Conservation (phyloP, 352 stramenopile species). For the Phytopythium aichiense region DNA sequence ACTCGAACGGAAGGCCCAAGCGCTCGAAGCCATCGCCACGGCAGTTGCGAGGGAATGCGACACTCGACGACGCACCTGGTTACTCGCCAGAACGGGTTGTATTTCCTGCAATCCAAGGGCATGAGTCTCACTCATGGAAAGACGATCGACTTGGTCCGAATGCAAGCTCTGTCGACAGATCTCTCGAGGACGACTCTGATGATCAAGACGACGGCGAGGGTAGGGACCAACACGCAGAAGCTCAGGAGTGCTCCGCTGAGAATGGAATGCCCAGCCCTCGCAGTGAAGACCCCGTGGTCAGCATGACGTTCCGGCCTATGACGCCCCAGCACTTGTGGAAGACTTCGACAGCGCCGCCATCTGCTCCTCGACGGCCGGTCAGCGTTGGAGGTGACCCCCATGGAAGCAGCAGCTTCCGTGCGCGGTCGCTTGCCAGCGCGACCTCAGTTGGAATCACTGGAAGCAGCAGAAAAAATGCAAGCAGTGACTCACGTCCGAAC, state of each 20-base stretch:
- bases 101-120: conserved; percentile 33
- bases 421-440: conserved; percentile 12
- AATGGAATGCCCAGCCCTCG: not conserved
- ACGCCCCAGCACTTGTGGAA: not conserved
- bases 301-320: not conserved
- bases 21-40: not conserved
- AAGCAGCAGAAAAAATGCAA: conserved; percentile 8
- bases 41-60: conserved; percentile 10
- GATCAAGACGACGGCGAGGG: conserved; percentile 12
- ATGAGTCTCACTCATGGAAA: not conserved
- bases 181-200: not conserved
- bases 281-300: not conserved
- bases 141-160: not conserved
- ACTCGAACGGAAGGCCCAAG: conserved; percentile 44
- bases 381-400: conserved; percentile 9
- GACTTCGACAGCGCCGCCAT: conserved; percentile 13
- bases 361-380: conserved; percentile 16
- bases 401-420: conserved; percentile 22
- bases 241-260: not conserved
- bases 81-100: conserved; percentile 33
- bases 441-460: conserved; percentile 1
- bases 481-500: conserved; percentile 10
- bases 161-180: not conserved
- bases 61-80: not conserved
- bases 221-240: not conserved